Evolutionary conservation across 2,329 filamentous ascomycete genomes (phyloP).

Genomic region (Ciborinia camelliae): DNA sequence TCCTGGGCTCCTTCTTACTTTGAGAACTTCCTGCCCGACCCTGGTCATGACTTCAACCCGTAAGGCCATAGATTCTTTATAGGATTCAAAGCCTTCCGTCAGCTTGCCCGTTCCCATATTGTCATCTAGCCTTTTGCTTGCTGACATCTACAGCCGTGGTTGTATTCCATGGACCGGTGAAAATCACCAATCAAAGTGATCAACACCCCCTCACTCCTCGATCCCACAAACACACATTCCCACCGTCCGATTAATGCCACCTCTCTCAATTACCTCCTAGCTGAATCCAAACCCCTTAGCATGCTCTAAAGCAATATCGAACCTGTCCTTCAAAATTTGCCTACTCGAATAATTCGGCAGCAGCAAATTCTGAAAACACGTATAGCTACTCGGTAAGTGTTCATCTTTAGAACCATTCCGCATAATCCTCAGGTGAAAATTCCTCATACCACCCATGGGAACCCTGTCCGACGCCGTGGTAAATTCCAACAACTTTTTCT

Average conservation of each 20-base stretch:
- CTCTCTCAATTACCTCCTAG: slow-evolving; percentile 38
- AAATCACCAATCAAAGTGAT: background rate
- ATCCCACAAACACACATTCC: background rate
- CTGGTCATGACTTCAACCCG: slow-evolving; percentile 76
- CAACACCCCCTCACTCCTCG: background rate
- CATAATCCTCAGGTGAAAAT: slow-evolving; percentile 80
- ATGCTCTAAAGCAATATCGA: slow-evolving; percentile 85
- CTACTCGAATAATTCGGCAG: slow-evolving; percentile 76
- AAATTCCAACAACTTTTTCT: slow-evolving; percentile 79
- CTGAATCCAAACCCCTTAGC: slow-evolving; percentile 85
- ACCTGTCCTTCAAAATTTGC: slow-evolving; percentile 67
- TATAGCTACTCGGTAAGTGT: slow-evolving; percentile 79
- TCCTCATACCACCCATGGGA: slow-evolving; percentile 79
- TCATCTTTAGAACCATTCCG: slow-evolving; percentile 65
- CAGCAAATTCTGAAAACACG: slow-evolving; percentile 86
- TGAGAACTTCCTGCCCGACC: slow-evolving; percentile 75
- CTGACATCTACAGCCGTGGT: slow-evolving; percentile 25
- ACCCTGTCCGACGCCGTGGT: slow-evolving; percentile 91
- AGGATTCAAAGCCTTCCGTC: slow-evolving; percentile 61
- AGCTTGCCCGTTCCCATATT: slow-evolving; percentile 54
- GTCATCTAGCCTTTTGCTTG: slow-evolving; percentile 34
- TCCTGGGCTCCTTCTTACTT: slow-evolving; percentile 68
- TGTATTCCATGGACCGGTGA: no score
- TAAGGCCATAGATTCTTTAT: slow-evolving; percentile 68
- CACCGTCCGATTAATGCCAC: background rate